Percentiles rank a stretch among this genome's conserved stretches.
phyloP scores from a whole-genome alignment of 2,329 filamentous ascomycete genomes.

The Coniella lustricola region DNA sequence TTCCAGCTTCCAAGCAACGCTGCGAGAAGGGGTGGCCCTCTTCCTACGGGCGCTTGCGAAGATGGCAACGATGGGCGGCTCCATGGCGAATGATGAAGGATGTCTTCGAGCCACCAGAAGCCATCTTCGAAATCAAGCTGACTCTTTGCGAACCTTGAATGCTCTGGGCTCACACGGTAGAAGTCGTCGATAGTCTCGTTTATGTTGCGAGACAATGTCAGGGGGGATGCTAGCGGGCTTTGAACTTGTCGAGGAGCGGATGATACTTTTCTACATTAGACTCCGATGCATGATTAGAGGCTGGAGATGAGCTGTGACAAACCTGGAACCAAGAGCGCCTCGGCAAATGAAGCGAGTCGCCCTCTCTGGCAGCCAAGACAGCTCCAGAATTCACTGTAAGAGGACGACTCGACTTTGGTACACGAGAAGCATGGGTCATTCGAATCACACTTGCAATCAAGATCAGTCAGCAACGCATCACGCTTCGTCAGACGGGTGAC shows the following conservation, averaged over 20 bases:
- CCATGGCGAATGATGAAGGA: slow-evolving; percentile 32
- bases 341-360: slow-evolving; percentile 38
- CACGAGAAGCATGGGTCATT: slow-evolving; percentile 44
- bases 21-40: slow-evolving; percentile 42
- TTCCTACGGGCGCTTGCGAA: slow-evolving; percentile 31
- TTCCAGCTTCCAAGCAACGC: slow-evolving; percentile 47
- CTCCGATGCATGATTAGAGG: background rate
- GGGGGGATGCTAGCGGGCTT: slow-evolving; percentile 44
- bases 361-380: slow-evolving; percentile 45
- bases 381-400: slow-evolving; percentile 39
- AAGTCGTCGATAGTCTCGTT: slow-evolving; percentile 45
- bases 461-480: slow-evolving; percentile 15
- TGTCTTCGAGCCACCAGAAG: slow-evolving; percentile 52
- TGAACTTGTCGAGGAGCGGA: slow-evolving; percentile 42
- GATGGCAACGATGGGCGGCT: slow-evolving; percentile 33
- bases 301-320: slow-evolving; percentile 14
- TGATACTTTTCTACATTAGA: slow-evolving; percentile 29
- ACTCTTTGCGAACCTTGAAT: slow-evolving; percentile 34
- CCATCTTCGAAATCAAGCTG: slow-evolving; percentile 48
- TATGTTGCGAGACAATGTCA: slow-evolving; percentile 40
- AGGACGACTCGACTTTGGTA: slow-evolving; percentile 28
- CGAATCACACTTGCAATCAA: slow-evolving; percentile 40
- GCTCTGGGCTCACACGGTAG: slow-evolving; percentile 35
- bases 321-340: slow-evolving; percentile 43
- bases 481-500: slow-evolving; percentile 4